phyloP scores from a whole-genome alignment of 805 yeast species.

The Yarrowia divulgata region DNA sequence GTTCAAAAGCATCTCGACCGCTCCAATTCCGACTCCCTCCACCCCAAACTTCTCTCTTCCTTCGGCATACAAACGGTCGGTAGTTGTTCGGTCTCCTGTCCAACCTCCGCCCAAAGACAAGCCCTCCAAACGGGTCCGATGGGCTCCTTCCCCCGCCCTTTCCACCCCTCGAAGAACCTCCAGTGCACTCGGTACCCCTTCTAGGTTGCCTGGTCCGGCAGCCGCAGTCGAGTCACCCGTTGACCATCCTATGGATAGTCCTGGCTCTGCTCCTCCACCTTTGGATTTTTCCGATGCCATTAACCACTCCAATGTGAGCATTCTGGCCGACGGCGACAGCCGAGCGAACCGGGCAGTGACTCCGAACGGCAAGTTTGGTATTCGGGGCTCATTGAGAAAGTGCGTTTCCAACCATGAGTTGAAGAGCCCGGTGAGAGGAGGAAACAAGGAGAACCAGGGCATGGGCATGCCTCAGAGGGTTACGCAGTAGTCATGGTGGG shows the following conservation, averaged over 20 bases:
- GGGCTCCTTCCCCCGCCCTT: slow-evolving; percentile 33
- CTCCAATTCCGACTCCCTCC: slow-evolving; percentile 18
- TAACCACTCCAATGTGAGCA: slow-evolving; percentile 2
- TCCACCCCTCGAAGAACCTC: slow-evolving; percentile 16
- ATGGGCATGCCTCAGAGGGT: slow-evolving; percentile 29
- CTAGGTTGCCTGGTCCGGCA: slow-evolving; percentile 1
- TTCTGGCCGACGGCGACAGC: slow-evolving; percentile 8
- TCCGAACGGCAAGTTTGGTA: slow-evolving; percentile 24
- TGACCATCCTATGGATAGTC: slow-evolving; percentile 27
- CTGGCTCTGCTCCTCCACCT: slow-evolving; percentile 18
- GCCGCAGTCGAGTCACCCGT: slow-evolving; percentile 9
- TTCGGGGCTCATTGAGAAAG: slow-evolving; percentile 25
- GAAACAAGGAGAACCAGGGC: slow-evolving; percentile 22
- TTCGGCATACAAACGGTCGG: slow-evolving; percentile 3
- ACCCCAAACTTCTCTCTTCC: slow-evolving; percentile 27
- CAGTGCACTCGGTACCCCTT: background rate
- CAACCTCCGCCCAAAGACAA: slow-evolving; percentile 28
- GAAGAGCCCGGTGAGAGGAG: slow-evolving; percentile 30
- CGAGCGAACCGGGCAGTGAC: background rate
- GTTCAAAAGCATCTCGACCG: slow-evolving; percentile 1
- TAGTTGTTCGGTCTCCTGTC: slow-evolving; percentile 6
- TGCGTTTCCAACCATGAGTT: slow-evolving; percentile 28
- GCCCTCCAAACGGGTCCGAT: slow-evolving; percentile 25
- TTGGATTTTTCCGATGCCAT: slow-evolving; percentile 25
- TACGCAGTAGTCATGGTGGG: background rate